Conservation (phyloP, 2,329 filamentous ascomycete genomes). For the Leptosphaerulina australis region DNA sequence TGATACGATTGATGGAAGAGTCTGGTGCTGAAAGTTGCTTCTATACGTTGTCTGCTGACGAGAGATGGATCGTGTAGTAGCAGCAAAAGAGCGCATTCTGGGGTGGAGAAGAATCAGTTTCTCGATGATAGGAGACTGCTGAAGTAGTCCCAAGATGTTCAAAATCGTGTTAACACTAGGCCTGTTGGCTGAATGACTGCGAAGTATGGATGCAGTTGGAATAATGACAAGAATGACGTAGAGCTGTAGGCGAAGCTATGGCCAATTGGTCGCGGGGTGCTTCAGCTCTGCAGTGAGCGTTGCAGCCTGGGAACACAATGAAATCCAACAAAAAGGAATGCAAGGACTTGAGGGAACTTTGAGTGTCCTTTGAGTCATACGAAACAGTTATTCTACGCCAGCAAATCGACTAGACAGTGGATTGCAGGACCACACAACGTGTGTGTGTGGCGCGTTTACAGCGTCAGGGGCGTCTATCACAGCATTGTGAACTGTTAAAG, state of each 20-base stretch:
- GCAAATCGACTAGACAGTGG: constrained; percentile 1
- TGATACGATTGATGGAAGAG: constrained; percentile 44
- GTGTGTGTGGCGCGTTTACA: constrained; percentile 23
- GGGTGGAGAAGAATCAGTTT: not conserved
- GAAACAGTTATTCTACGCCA: constrained; percentile 10
- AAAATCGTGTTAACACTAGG: constrained; percentile 16
- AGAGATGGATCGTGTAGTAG: constrained; percentile 40
- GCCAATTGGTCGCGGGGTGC: constrained; percentile 17
- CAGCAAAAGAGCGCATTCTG: constrained; percentile 44
- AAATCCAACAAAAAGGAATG: not conserved
- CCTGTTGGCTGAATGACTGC: constrained; percentile 1
- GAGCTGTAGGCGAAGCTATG: constrained; percentile 15
- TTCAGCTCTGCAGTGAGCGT: not conserved
- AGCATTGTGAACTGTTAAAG: constrained; percentile 1
- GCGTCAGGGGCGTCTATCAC: constrained; percentile 30
- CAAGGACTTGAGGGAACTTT: not conserved
- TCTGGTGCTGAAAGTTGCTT: constrained; percentile 41
- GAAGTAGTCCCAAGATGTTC: constrained; percentile 6
- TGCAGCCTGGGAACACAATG: not conserved
- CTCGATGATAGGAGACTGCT: constrained; percentile 1
- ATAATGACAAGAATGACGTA: constrained; percentile 12
- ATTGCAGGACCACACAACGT: constrained; percentile 3
- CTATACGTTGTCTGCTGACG: constrained; percentile 34
- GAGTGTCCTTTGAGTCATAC: constrained; percentile 3
- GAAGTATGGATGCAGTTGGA: constrained; percentile 2